A percentile compares a stretch with the other conserved stretches of the same genome.
phyloP scores from a whole-genome alignment of 2,329 filamentous ascomycete genomes.

The Xylariomycetidae sp. region DNA sequence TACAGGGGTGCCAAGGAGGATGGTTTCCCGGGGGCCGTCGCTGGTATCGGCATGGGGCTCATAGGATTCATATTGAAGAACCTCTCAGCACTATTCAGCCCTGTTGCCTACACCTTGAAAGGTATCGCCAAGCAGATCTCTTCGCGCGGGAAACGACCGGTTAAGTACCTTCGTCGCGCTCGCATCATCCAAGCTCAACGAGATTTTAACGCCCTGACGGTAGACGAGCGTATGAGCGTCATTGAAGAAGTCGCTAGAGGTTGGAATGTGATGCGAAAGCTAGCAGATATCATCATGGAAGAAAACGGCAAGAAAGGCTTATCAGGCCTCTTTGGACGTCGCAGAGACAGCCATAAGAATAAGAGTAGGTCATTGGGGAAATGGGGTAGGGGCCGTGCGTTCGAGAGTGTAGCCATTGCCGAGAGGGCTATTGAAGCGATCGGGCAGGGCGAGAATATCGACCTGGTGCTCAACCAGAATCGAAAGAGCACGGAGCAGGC shows the following conservation, averaged over 20 bases:
- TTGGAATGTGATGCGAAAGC: slow-evolving; percentile 37
- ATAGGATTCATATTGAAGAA: slow-evolving; percentile 62
- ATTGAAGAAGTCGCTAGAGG: slow-evolving; percentile 32
- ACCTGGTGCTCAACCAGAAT: slow-evolving; percentile 20
- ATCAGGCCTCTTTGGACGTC: slow-evolving; percentile 9
- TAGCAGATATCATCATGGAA: slow-evolving; percentile 35
- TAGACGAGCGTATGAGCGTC: slow-evolving; percentile 24
- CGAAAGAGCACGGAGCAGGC: slow-evolving; percentile 3
- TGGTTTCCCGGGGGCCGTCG: slow-evolving; percentile 48
- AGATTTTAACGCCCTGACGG: slow-evolving; percentile 32
- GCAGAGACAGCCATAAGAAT: slow-evolving; percentile 26
- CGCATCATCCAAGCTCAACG: slow-evolving; percentile 55
- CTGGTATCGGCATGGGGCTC: slow-evolving; percentile 56
- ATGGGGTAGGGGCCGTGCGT: slow-evolving; percentile 38
- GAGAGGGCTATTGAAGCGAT: slow-evolving; percentile 41
- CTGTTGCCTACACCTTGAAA: slow-evolving; percentile 59
- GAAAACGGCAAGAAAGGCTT: slow-evolving; percentile 20
- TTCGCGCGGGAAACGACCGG: slow-evolving; percentile 49
- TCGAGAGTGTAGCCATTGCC: slow-evolving; percentile 46
- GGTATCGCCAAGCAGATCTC: slow-evolving; percentile 58
- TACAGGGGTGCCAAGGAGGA: slow-evolving; percentile 51
- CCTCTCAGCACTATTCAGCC: slow-evolving; percentile 56
- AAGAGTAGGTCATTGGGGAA: slow-evolving; percentile 30
- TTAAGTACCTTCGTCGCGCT: slow-evolving; percentile 49
- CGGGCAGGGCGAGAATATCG: slow-evolving; percentile 37